Evolutionary conservation across 2,329 filamentous ascomycete species (phyloP).

Genomic region (Aspergillus pseudotamarii): DNA sequence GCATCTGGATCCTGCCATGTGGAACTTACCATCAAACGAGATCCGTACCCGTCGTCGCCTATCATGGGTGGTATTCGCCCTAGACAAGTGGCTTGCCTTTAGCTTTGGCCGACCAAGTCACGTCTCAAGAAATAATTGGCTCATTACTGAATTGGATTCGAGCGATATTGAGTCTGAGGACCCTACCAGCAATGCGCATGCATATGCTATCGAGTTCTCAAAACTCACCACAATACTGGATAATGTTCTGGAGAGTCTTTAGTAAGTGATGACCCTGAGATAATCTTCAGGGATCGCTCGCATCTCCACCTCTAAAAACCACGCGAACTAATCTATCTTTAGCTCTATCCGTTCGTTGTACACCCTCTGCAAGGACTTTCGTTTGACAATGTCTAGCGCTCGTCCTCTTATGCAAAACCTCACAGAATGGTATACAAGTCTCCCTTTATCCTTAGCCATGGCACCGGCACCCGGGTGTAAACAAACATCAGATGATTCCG

Average conservation of each 20-base stretch:
- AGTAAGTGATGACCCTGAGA: not conserved
- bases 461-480: not conserved
- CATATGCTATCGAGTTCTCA: not conserved
- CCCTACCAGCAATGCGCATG: not conserved
- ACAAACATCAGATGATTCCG: not conserved
- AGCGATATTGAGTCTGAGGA: not conserved
- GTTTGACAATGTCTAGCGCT: not conserved
- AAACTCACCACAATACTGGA: not conserved
- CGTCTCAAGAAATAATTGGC: not conserved
- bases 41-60: not conserved
- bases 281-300: constrained; percentile 7
- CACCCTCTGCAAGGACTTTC: constrained; percentile 5
- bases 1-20: not conserved
- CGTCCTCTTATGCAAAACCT: constrained; percentile 2
- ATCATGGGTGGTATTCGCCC: constrained; percentile 1
- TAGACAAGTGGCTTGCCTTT: constrained; percentile 7
- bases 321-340: not conserved
- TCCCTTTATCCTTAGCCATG: not conserved
- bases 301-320: not conserved
- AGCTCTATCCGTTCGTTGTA: not conserved
- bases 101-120: constrained; percentile 6
- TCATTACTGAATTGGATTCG: not conserved
- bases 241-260: not conserved
- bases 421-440: not conserved
- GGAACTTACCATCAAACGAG: not conserved